Evolutionary conservation across 495 filamentous ascomycete genomes (phyloP), one percentile per base, ranked within the genome.

Genomic region (Aspergillus steynii): DNA sequence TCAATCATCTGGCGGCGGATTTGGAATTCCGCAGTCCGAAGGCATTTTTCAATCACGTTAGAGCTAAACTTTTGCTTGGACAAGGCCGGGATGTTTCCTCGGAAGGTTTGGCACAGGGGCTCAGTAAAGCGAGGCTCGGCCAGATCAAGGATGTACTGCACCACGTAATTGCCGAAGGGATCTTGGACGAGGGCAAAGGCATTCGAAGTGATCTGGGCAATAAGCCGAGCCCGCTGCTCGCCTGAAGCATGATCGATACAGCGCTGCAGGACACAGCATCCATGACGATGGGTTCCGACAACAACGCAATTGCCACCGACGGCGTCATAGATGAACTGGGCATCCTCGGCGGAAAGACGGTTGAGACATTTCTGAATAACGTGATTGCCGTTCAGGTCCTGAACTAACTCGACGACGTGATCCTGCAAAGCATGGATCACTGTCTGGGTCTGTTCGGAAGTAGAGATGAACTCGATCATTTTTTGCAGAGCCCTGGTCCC

Each of bases 51-150:
- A 59, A 99, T 92, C 53, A 99, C 95, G 68, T 99, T 99, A 57
- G 94, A 97, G 80, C 93, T 97, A 79, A 99, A 99, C 75, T 99
- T 99, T 74, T 98, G 96, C 76, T 92, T 95, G 4, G 96, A 96
- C 10, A 98, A 80, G 51, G 81, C 75, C 31, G 84, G 75, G 65
- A 98, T 86, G 64, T 90, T 85, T 59, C 88, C 87, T 29, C 79
- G 71, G 79, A 98, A 97, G 61, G 83, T 85, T 29, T 81, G 76
- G 56, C 95, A 93, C 10, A 98, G 77, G 1, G 93, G 93, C 63
- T 91, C 87, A 8, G 93, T 96, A 76, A 96, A 96, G 59, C 76
- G 78, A 2, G 85, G 74, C 69, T 97, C 92, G 59, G 87, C 88
- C 46, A 97, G 85, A 72, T 99, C 95, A 61, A 99, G 86, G 68